A percentile compares a stretch with the other conserved stretches of the same genome.
phyloP scores from a whole-genome alignment of 306 rosid genomes.

The Cicer chorassanicum region DNA sequence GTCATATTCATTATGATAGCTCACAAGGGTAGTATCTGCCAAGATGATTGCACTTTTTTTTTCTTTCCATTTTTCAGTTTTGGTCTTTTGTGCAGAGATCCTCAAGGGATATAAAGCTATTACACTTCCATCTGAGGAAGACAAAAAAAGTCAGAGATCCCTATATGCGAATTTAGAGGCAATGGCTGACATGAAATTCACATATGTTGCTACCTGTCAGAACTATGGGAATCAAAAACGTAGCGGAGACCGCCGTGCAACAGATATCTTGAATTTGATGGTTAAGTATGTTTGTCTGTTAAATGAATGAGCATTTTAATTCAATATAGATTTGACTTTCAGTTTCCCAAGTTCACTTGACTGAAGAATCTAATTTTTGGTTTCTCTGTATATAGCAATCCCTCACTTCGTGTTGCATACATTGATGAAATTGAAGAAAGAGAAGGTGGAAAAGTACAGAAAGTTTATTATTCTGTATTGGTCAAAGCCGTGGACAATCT shows the following conservation, averaged over 20 bases:
- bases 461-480: slow-evolving; percentile 95
- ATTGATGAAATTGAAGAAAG: slow-evolving; percentile 98
- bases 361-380: slow-evolving; percentile 43
- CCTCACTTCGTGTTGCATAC: slow-evolving; percentile 97
- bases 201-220: slow-evolving; percentile 95
- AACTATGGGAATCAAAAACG: slow-evolving; percentile 97
- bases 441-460: slow-evolving; percentile 73
- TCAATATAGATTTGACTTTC: slow-evolving; percentile 33
- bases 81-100: slow-evolving; percentile 66
- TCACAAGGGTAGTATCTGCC: slow-evolving; percentile 31
- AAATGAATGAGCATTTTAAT: slow-evolving; percentile 28
- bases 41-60: slow-evolving; percentile 39
- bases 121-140: slow-evolving; percentile 78
- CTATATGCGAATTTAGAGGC: slow-evolving; percentile 86
- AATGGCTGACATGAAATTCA: slow-evolving; percentile 97
- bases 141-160: slow-evolving; percentile 81
- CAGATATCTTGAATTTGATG: slow-evolving; percentile 95
- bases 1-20: slow-evolving; percentile 32
- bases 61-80: not conserved
- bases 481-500: slow-evolving; percentile 85
- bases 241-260: slow-evolving; percentile 95
- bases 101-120: slow-evolving; percentile 91
- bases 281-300: slow-evolving; percentile 77
- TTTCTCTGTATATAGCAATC: slow-evolving; percentile 63
- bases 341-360: slow-evolving; percentile 40